These are phyloP conservation scores for Salvia hispanica DNA, from an alignment of 257 asterid species.

Conservation along the genomic window DNA sequence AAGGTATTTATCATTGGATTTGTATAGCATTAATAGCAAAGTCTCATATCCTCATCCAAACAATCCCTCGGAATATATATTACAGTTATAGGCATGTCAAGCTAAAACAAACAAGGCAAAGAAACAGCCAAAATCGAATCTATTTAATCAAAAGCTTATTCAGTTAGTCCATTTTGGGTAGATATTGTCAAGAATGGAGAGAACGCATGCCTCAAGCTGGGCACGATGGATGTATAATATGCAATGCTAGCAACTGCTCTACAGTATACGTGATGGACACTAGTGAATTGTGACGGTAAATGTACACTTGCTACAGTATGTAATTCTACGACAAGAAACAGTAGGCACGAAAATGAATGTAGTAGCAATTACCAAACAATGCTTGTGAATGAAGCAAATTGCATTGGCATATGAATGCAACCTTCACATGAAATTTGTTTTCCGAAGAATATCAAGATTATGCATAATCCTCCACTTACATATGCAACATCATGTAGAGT, in stretches of 20 bases:
- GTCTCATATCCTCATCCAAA: neutral
- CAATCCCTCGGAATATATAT: neutral
- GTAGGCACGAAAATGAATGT: conserved; percentile 8
- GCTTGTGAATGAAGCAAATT: neutral
- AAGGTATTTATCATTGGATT: neutral
- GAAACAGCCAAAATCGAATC: neutral
- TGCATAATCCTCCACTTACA: neutral
- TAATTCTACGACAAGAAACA: neutral
- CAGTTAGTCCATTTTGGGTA: neutral
- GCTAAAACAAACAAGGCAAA: neutral
- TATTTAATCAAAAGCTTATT: neutral
- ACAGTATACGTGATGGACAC: neutral
- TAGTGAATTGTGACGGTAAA: neutral
- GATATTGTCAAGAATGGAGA: neutral
- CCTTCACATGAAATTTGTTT: neutral
- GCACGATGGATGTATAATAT: neutral
- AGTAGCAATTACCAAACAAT: neutral
- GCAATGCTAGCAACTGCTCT: neutral
- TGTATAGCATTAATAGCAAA: neutral
- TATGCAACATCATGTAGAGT: neutral
- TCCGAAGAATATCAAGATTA: neutral
- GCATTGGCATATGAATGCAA: conserved; percentile 4
- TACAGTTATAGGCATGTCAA: neutral
- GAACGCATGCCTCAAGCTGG: neutral
- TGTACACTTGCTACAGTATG: neutral